A percentile compares a stretch with the other conserved stretches of the same genome.
Evolutionary conservation across 768 basidiomycete species (phyloP).

Genomic region (Rossbeevera mucosa): DNA sequence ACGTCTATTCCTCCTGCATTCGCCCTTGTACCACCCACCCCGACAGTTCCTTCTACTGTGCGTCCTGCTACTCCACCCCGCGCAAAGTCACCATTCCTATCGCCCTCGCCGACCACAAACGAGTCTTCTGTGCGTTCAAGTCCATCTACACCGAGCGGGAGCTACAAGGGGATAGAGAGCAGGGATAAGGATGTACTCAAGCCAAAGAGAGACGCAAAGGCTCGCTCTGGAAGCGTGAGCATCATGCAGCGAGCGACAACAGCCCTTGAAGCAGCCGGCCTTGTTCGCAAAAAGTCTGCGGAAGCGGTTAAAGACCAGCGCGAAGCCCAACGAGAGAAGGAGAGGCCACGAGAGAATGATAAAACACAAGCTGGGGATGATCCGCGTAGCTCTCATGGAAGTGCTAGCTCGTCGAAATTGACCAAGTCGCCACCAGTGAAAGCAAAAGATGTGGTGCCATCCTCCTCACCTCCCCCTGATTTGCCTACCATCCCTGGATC

Average conservation of each 20-base stretch:
- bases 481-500: constrained; percentile 46
- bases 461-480: constrained; percentile 49
- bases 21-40: constrained; percentile 74
- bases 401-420: constrained; percentile 52
- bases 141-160: constrained; percentile 66
- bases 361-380: constrained; percentile 47
- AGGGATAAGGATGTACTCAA: constrained; percentile 48
- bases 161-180: constrained; percentile 44
- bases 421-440: constrained; percentile 67
- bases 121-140: constrained; percentile 52
- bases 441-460: constrained; percentile 40
- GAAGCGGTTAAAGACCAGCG: constrained; percentile 68
- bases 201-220: constrained; percentile 53
- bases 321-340: constrained; percentile 40
- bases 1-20: constrained; percentile 51
- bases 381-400: constrained; percentile 60
- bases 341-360: constrained; percentile 42
- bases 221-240: constrained; percentile 83
- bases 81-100: constrained; percentile 48
- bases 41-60: constrained; percentile 41
- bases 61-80: constrained; percentile 51
- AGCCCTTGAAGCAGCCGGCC: constrained; percentile 77
- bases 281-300: constrained; percentile 77
- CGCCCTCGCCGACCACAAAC: constrained; percentile 51
- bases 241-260: constrained; percentile 96